phyloP scores from a whole-genome alignment of 106 monocot genomes.

The Agapanthus africanus region DNA sequence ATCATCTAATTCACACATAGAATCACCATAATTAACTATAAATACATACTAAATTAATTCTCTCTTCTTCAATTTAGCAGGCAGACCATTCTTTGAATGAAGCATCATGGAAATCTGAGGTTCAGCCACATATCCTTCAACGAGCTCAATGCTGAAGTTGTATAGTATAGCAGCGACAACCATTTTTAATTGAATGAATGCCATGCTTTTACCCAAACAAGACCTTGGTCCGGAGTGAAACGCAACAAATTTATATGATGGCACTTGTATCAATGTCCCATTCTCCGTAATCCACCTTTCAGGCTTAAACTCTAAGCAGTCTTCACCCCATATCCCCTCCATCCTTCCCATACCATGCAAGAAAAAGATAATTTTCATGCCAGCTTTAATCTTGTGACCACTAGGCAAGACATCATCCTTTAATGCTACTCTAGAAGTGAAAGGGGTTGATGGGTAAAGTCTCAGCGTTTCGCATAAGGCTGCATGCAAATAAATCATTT shows the following conservation, averaged over 20 bases:
- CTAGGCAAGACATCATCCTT: conserved; percentile 38
- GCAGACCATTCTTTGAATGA: conserved; percentile 51
- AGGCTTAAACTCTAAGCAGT: conserved; percentile 56
- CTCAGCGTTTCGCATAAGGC: conserved; percentile 45
- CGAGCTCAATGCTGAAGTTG: conserved; percentile 33
- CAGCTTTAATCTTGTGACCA: conserved; percentile 26
- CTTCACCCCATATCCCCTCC: conserved; percentile 62
- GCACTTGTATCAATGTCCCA: conserved; percentile 41
- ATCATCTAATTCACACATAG: too few relatives aligned
- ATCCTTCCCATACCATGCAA: conserved; percentile 44
- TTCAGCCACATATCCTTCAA: conserved; percentile 30
- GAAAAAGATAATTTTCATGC: conserved; percentile 23
- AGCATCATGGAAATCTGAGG: conserved; percentile 47
- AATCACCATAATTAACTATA: too few relatives aligned
- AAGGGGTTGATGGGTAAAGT: conserved; percentile 51
- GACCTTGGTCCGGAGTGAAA: conserved; percentile 71
- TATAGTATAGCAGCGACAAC: conserved; percentile 35
- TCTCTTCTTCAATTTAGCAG: conserved; percentile 41
- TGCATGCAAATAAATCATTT: conserved; percentile 49
- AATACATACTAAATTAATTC: neutral
- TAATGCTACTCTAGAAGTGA: conserved; percentile 33
- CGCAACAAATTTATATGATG: conserved; percentile 57
- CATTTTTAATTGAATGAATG: conserved; percentile 42
- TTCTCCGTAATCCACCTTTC: conserved; percentile 52
- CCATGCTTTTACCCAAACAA: conserved; percentile 57